A percentile compares a stretch with the other conserved stretches of the same genome.
These are phyloP conservation scores for Magnusiomyces suaveolens DNA, from an alignment of 1,139 yeast genomes.

Conservation along the genomic window DNA sequence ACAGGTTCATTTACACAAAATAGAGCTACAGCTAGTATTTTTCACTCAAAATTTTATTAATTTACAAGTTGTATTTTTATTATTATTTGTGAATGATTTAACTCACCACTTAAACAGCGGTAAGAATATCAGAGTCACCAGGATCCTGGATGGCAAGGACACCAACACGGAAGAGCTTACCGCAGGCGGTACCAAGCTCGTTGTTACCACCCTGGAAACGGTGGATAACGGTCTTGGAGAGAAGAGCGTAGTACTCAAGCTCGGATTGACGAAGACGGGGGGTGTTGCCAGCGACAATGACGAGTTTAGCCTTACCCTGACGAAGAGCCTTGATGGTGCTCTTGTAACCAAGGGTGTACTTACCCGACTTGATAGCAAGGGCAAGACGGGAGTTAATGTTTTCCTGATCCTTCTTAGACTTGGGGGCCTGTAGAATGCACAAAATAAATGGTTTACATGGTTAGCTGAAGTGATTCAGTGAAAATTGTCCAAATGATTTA, in stretches of 20 bases:
- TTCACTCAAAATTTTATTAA: no score
- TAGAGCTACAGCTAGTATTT: no score
- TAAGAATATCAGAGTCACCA: constrained; percentile 98
- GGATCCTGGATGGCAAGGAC: constrained; percentile 92
- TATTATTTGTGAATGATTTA: neutral
- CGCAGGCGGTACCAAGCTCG: constrained; percentile 99
- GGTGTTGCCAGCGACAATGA: constrained; percentile 98
- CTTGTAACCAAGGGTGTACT: constrained; percentile 99
- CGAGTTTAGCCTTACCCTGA: constrained; percentile 90
- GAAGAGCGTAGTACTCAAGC: constrained; percentile 99
- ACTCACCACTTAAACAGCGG: constrained; percentile 29
- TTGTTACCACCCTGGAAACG: constrained; percentile 99
- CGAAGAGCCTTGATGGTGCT: constrained; percentile 97
- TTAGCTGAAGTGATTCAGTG: constrained; percentile 3
- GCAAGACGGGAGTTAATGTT: constrained; percentile 98
- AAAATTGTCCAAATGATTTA: neutral
- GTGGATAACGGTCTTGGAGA: constrained; percentile 91
- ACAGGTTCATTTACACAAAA: no score
- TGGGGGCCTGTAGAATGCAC: constrained; percentile 93
- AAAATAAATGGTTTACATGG: constrained; percentile 9
- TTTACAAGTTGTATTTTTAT: neutral
- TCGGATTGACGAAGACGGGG: constrained; percentile 99
- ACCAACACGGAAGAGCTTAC: constrained; percentile 99
- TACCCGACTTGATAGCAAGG: constrained; percentile 97
- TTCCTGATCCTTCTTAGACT: constrained; percentile 76